Evolutionary conservation across 2,329 filamentous ascomycete species (phyloP).

Genomic region (Aureobasidium sp.): DNA sequence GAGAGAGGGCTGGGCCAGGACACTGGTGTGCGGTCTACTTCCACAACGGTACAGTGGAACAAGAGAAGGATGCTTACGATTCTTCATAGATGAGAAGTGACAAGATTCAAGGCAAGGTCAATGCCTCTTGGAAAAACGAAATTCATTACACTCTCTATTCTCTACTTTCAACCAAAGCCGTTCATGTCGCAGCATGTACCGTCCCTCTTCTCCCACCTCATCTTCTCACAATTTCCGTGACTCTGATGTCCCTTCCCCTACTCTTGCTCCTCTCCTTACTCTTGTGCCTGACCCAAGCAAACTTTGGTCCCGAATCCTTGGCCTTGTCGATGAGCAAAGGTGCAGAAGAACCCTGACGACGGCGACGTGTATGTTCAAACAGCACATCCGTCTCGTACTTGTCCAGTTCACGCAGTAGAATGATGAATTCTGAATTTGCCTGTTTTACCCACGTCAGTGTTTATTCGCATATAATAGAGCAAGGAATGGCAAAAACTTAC

Average conservation of each 20-base stretch:
- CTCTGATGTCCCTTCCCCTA: slow-evolving; percentile 12
- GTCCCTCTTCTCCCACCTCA: background rate
- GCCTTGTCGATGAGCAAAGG: slow-evolving; percentile 11
- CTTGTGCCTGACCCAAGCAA: slow-evolving; percentile 12
- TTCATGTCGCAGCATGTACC: too few species aligned
- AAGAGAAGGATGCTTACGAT: too few species aligned
- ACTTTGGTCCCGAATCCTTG: slow-evolving; percentile 10
- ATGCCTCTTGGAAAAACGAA: too few species aligned
- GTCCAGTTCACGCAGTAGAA: slow-evolving; percentile 56
- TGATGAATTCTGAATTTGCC: slow-evolving; percentile 52
- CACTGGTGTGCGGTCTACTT: background rate
- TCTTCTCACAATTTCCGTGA: slow-evolving; percentile 16
- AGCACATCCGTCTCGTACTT: slow-evolving; percentile 53
- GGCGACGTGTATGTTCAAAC: slow-evolving; percentile 55
- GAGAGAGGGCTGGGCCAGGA: background rate
- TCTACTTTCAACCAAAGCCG: too few species aligned
- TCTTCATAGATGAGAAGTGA: too few species aligned
- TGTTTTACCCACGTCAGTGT: slow-evolving; percentile 24
- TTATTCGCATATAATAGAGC: background rate
- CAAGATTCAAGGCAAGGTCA: too few species aligned
- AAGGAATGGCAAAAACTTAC: slow-evolving; percentile 40
- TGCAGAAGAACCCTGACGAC: slow-evolving; percentile 32
- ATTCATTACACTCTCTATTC: too few species aligned
- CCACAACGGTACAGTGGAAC: background rate
- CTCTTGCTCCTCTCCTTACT: slow-evolving; percentile 12